A percentile compares a stretch with the other conserved stretches of the same genome.
Conservation (phyloP, 805 yeast species). For the Ogataea philodendri region DNA sequence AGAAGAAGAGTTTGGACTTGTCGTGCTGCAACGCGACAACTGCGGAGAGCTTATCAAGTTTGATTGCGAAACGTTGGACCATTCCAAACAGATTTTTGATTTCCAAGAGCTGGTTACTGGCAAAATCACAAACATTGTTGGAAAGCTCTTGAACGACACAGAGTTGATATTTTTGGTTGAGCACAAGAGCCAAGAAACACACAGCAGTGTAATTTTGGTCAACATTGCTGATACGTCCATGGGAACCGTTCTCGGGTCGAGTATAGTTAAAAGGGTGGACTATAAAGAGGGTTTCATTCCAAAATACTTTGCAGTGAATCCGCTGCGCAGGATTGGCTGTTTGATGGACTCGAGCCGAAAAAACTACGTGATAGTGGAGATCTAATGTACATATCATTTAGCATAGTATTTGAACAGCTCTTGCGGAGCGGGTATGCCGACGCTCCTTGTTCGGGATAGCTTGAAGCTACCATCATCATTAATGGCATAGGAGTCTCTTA, state of each 20-base stretch:
- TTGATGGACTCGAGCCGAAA: conserved; percentile 40
- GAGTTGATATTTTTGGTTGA: conserved; percentile 13
- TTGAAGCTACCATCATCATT: conserved; percentile 18
- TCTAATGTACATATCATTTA: conserved; percentile 8
- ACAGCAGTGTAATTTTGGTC: conserved; percentile 4
- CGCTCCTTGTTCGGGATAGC: conserved; percentile 9
- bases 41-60: conserved; percentile 16
- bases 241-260: too few relatives aligned
- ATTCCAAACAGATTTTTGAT: conserved; percentile 6
- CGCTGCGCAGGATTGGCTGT: conserved; percentile 35
- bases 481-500: conserved; percentile 13
- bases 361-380: conserved; percentile 38
- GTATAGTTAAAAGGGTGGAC: conserved; percentile 10
- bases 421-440: conserved; percentile 13
- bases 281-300: conserved; percentile 29
- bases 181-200: not conserved
- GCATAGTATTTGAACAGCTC: conserved; percentile 13
- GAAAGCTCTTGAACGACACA: conserved; percentile 5
- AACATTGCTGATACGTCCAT: not conserved
- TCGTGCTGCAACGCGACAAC: conserved; percentile 10
- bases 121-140: conserved; percentile 10
- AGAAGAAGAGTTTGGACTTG: conserved; percentile 10
- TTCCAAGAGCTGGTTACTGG: conserved; percentile 4
- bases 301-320: conserved; percentile 33
- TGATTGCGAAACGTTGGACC: conserved; percentile 7